A percentile compares a stretch with the other conserved stretches of the same genome.
Evolutionary conservation across 257 asterid genomes (phyloP).

Genomic region (Lavandula angustifolia): DNA sequence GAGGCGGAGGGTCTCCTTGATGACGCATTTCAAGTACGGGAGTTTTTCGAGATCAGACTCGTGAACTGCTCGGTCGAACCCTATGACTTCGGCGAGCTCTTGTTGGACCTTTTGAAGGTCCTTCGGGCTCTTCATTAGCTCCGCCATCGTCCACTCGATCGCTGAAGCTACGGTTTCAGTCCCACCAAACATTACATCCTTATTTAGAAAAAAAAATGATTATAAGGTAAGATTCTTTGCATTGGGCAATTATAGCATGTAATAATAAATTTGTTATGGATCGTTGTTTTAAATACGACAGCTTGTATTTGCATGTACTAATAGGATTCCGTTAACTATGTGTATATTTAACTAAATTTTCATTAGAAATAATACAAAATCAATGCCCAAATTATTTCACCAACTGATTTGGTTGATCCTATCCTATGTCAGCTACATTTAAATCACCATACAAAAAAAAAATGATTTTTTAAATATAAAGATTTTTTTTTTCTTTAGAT

Average conservation of each 20-base stretch:
- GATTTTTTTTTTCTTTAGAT: too few relatives aligned
- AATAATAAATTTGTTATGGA: neutral
- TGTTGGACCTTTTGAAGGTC: constrained; percentile 38
- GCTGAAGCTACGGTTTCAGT: constrained; percentile 49
- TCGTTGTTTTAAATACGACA: neutral
- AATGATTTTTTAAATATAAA: too few relatives aligned
- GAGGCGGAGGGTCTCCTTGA: constrained; percentile 50
- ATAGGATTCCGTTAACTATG: neutral
- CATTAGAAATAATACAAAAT: too few relatives aligned
- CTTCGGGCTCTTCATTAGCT: constrained; percentile 28
- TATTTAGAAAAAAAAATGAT: neutral
- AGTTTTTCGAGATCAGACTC: constrained; percentile 46
- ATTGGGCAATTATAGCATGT: neutral
- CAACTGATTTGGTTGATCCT: too few relatives aligned
- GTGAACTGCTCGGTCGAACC: constrained; percentile 27
- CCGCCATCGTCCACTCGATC: constrained; percentile 50
- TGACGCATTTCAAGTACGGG: constrained; percentile 33
- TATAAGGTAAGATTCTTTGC: neutral
- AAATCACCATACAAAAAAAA: too few relatives aligned
- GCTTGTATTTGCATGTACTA: neutral
- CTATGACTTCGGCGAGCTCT: constrained; percentile 36
- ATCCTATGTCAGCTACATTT: too few relatives aligned
- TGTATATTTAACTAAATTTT: too few relatives aligned
- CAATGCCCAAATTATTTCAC: too few relatives aligned
- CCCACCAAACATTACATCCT: constrained; percentile 49